These are phyloP conservation scores for Sphaerulina populicola DNA, from an alignment of 2,329 filamentous ascomycete genomes.

Conservation along the genomic window DNA sequence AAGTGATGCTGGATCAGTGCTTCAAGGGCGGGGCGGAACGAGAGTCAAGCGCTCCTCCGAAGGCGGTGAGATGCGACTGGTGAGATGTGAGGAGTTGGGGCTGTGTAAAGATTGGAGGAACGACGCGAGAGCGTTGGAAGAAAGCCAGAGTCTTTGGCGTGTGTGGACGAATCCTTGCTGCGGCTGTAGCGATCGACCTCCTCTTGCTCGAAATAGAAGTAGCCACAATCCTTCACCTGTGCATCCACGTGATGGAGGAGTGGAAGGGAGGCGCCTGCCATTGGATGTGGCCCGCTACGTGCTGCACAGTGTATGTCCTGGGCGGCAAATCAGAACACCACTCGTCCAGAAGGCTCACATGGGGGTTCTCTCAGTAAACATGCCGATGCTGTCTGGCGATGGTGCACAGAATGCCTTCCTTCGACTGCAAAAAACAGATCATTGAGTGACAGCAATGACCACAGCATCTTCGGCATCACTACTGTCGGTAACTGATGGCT, in stretches of 20 bases:
- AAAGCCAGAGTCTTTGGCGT: too few relatives aligned
- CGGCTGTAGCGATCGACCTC: background rate
- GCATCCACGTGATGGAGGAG: background rate
- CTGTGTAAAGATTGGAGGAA: too few relatives aligned
- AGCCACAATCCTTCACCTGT: conserved; percentile 1
- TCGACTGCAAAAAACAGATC: conserved; percentile 33
- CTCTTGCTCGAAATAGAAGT: background rate
- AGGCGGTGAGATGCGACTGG: background rate
- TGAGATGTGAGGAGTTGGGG: background rate
- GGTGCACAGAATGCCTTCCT: conserved; percentile 22
- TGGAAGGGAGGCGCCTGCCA: background rate
- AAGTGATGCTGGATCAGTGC: background rate
- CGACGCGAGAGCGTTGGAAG: too few relatives aligned
- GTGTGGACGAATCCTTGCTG: background rate
- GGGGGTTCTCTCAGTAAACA: conserved; percentile 39
- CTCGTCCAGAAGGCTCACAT: too few relatives aligned
- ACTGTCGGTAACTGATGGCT: too few relatives aligned
- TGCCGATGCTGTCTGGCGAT: conserved; percentile 41
- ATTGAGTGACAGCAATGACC: conserved; percentile 10
- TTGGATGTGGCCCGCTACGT: conserved; percentile 22
- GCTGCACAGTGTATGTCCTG: conserved; percentile 22
- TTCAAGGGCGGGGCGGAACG: background rate
- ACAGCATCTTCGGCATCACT: conserved; percentile 1
- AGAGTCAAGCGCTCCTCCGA: background rate
- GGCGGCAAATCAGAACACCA: conserved; percentile 15